A percentile compares a stretch with the other conserved stretches of the same genome.
phyloP scores from a whole-genome alignment of 1,139 yeast species.

The Sugiyamaella pinicola region DNA sequence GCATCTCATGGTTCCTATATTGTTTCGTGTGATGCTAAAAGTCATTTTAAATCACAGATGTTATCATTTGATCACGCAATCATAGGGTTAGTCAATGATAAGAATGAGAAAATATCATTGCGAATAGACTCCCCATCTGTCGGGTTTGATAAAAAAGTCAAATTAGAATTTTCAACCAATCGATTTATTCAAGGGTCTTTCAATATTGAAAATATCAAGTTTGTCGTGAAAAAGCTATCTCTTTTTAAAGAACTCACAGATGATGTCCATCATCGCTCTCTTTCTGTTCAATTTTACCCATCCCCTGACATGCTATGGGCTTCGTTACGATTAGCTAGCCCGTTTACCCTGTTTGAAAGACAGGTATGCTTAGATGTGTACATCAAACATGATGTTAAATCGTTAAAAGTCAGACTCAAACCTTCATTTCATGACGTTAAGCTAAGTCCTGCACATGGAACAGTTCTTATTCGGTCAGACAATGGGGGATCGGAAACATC shows the following conservation, averaged over 20 bases:
- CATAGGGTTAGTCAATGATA: slow-evolving; percentile 19
- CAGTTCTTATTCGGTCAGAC: slow-evolving; percentile 7
- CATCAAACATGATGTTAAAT: slow-evolving; percentile 21
- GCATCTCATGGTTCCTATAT: slow-evolving; percentile 18
- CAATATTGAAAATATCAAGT: slow-evolving; percentile 31
- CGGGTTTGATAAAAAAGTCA: slow-evolving; percentile 9
- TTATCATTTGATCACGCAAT: slow-evolving; percentile 27
- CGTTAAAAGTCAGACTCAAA: slow-evolving; percentile 18
- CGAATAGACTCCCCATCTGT: slow-evolving; percentile 19
- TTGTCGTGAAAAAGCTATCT: slow-evolving; percentile 32
- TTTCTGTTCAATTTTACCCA: slow-evolving; percentile 30
- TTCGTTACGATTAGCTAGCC: slow-evolving; percentile 26
- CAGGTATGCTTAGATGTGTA: slow-evolving; percentile 28
- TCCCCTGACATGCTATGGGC: slow-evolving; percentile 32
- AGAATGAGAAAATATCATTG: slow-evolving; percentile 18
- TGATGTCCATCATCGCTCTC: slow-evolving; percentile 19
- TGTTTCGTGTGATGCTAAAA: slow-evolving; percentile 3
- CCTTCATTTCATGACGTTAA: slow-evolving; percentile 11
- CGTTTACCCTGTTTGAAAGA: slow-evolving; percentile 29
- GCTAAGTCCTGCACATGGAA: slow-evolving; percentile 15
- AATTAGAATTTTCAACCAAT: slow-evolving; percentile 30
- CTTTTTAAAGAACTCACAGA: slow-evolving; percentile 22
- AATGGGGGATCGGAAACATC: background rate
- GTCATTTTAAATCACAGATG: slow-evolving; percentile 17
- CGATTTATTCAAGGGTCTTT: slow-evolving; percentile 37